These are phyloP conservation scores for Kodamaea alishanica DNA, from an alignment of 1,139 yeast species.

Conservation along the genomic window DNA sequence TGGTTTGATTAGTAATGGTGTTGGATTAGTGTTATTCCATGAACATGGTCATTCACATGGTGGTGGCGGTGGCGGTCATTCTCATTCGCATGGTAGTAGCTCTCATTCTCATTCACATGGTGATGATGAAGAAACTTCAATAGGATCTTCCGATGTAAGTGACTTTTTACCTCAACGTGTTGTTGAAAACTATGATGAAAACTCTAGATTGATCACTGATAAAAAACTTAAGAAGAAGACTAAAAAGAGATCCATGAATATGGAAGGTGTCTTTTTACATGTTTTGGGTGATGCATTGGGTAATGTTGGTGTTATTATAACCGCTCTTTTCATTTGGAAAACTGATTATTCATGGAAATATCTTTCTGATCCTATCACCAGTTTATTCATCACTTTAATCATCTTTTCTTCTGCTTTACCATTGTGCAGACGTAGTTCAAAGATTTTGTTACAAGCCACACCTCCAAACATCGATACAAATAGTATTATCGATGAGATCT, in stretches of 20 bases:
- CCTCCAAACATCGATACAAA: slow-evolving; percentile 80
- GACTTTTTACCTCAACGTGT: slow-evolving; percentile 41
- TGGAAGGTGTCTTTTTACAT: slow-evolving; percentile 96
- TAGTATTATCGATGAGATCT: slow-evolving; percentile 64
- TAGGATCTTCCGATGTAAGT: slow-evolving; percentile 25
- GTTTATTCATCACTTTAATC: slow-evolving; percentile 79
- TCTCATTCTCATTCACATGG: slow-evolving; percentile 14
- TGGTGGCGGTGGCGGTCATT: slow-evolving; percentile 24
- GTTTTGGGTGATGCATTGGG: slow-evolving; percentile 97
- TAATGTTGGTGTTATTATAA: slow-evolving; percentile 84
- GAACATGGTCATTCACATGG: slow-evolving; percentile 78
- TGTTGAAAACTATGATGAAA: slow-evolving; percentile 30
- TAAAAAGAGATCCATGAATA: slow-evolving; percentile 67
- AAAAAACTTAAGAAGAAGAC: slow-evolving; percentile 12
- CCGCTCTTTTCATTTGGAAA: slow-evolving; percentile 92
- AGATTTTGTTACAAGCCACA: slow-evolving; percentile 87
- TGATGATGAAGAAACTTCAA: slow-evolving; percentile 26
- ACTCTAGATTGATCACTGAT: slow-evolving; percentile 30
- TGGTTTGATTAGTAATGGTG: slow-evolving; percentile 76
- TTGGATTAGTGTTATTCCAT: slow-evolving; percentile 85
- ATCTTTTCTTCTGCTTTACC: slow-evolving; percentile 92
- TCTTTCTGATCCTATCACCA: slow-evolving; percentile 82
- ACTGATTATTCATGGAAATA: slow-evolving; percentile 85
- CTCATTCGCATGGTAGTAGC: neutral
- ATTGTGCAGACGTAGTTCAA: slow-evolving; percentile 78